Base-by-base conservation (phyloP, 2,329 filamentous ascomycete genomes). In the Tympanopsis confertula region DNA sequence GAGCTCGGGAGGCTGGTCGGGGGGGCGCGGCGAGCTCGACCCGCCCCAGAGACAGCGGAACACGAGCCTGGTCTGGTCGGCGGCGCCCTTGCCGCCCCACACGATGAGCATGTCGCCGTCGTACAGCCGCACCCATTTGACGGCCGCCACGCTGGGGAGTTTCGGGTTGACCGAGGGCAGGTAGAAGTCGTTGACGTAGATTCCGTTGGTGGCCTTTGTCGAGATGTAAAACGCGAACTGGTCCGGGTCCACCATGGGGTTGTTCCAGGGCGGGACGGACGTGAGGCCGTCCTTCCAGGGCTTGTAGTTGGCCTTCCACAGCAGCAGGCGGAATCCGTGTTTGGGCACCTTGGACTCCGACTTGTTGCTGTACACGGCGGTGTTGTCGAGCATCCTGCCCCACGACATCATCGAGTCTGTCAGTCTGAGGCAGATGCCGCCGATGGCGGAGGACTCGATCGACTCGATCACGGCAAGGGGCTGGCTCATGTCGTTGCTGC, bases 101-200 rank as follows among this genome's bases (percentile, higher is more conserved):
- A 94, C 72, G 2, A 77, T 74, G 35, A 95, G 71, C 18, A 76
- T 66, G 52, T 95, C 89, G 2, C 84, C 86, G 22, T 82, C 75
- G 52, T 86, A 74, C 13, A 95, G 57, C 39, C 77, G 74, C 19
- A 82, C 77, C 77, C 77, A 82, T 50, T 69, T 58, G 20, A 54
- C 57, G 35, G 72, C 85, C 1, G 75, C 61, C 0, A 68, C 65
- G 19, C 63, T 59, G 3, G 69, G 66, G 40, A 73, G 66, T 42
- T 69, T 69, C 5, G 65, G 53, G 26, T 77, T 66, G 28, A 72
- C 62, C 2, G 76, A 73, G 2, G 57, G 62, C 18, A 95, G 60
- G 29, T 67, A 64, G n/a, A 74, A 68, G 19, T 74, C 78, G 49
- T 95, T 95, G 51, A 96, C 68, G 46, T 65, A 70, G 43, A 95